Evolutionary conservation across 2,329 filamentous ascomycete genomes (phyloP), one percentile per base, ranked within the genome.

Genomic region (Cadophora luteo-olivacea): DNA sequence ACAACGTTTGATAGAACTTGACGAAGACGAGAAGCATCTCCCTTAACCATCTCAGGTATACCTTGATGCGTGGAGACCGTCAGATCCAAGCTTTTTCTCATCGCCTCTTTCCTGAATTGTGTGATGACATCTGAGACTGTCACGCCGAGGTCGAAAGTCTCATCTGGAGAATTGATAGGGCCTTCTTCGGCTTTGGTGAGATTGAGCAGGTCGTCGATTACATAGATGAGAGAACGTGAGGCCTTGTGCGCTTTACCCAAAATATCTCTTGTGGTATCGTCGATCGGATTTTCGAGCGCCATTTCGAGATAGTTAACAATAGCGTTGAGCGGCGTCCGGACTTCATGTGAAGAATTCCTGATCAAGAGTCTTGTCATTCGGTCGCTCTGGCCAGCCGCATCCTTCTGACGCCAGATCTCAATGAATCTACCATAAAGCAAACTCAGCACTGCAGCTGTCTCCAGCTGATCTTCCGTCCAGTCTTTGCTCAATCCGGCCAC

Each of bases 261-360:
- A 69, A 95, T 97, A 6, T 97, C 93, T 22, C 94, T 85, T 0
- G 92, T 97, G 76, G 97, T 93, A 16, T 87, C 82, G 71, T 97
- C 93, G 3, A 97, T 82, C 0, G 84, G 82, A 0, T 93, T 93
- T 79, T 97, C 94, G 0, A 97, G 81, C 0, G 94, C 94, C 72
- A 97, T 97, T 74, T 97, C 94, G 0, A 97, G 85, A 73, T 97
- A 97, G 74, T 97, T 97, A 79, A 97, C 96, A 75, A 97, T 97
- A 14, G 94, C 94, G 75, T 97, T 97, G 1, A 97, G 81, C 0
- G 94, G 94, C 0, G 94, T 97, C 61, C 94, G 90, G 6, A 97
- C 93, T 81, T 97, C 94, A 72, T 97, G 94, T 0, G 94, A 93
- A 0, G 93, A 97, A 72, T 97, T 97, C 6, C 93, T 92, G 29